These are phyloP conservation scores for Leccinum ochraceum DNA, from an alignment of 768 basidiomycete species.

Conservation along the genomic window DNA sequence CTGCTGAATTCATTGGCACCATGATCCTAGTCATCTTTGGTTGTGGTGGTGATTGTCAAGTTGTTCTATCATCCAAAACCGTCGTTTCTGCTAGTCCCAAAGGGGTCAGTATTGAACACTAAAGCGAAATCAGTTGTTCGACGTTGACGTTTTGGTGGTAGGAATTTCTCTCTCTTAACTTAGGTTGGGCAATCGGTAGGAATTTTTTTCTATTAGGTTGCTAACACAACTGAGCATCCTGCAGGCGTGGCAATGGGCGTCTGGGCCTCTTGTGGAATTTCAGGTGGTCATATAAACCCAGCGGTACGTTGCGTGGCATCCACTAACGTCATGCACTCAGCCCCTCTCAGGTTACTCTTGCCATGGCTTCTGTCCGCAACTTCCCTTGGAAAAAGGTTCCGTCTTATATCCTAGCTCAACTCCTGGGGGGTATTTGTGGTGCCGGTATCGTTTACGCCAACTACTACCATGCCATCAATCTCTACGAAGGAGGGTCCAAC, in stretches of 20 bases:
- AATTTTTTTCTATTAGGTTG: background rate
- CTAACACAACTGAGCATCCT: background rate
- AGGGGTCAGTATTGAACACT: conserved; percentile 47
- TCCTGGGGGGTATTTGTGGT: conserved; percentile 61
- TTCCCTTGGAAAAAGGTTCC: conserved; percentile 87
- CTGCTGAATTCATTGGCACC: conserved; percentile 64
- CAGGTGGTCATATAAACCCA: conserved; percentile 77
- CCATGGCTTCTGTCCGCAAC: conserved; percentile 63
- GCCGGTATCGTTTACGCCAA: conserved; percentile 60
- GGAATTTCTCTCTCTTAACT: conserved; percentile 26
- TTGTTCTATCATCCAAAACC: conserved; percentile 47
- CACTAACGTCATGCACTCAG: conserved; percentile 2
- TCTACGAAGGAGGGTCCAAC: conserved; percentile 56
- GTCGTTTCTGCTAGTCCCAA: conserved; percentile 47
- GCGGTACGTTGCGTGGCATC: conserved; percentile 42
- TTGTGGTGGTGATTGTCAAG: conserved; percentile 57
- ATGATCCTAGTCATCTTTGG: conserved; percentile 63
- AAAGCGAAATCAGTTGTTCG: background rate
- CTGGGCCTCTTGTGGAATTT: conserved; percentile 65
- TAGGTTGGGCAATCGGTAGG: conserved; percentile 37
- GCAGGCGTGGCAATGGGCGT: conserved; percentile 62
- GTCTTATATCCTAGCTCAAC: conserved; percentile 60
- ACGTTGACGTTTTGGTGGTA: conserved; percentile 12
- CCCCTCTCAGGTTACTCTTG: conserved; percentile 61
- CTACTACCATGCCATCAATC: conserved; percentile 66